A percentile compares a stretch with the other conserved stretches of the same genome.
Evolutionary conservation across 2,329 filamentous ascomycete species (phyloP).

Genomic region (Trichoderma sp.): DNA sequence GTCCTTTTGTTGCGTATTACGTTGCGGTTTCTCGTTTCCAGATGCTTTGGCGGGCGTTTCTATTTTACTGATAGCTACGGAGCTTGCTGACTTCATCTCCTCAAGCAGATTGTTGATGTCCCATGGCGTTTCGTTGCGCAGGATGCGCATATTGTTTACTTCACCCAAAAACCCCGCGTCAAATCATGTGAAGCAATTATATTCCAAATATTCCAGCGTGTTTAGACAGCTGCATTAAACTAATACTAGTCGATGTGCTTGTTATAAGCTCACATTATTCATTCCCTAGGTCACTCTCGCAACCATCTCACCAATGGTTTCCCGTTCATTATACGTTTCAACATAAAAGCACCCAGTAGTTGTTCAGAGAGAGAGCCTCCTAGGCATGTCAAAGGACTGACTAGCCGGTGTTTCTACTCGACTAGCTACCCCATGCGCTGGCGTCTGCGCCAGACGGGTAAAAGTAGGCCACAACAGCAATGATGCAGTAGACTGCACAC

Average conservation of each 20-base stretch:
- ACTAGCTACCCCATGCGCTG: slow-evolving; percentile 41
- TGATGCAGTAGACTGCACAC: slow-evolving; percentile 68
- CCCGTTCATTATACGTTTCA: background rate
- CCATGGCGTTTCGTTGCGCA: no score
- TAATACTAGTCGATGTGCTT: background rate
- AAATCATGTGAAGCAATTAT: background rate
- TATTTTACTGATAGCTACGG: no score
- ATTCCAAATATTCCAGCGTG: background rate
- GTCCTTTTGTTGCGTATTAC: background rate
- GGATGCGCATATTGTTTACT: background rate
- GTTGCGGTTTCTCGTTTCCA: no score
- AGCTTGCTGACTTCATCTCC: no score
- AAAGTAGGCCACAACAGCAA: slow-evolving; percentile 66
- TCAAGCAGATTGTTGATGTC: no score
- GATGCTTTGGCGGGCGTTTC: no score
- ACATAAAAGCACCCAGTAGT: background rate
- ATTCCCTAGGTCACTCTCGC: no score
- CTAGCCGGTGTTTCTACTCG: background rate
- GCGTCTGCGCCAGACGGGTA: slow-evolving; percentile 57
- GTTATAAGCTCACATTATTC: background rate
- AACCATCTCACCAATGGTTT: slow-evolving; percentile 17
- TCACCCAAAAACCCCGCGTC: background rate
- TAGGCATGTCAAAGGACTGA: background rate
- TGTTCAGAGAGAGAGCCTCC: background rate
- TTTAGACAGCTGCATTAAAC: background rate